Evolutionary conservation across 2,329 filamentous ascomycete species (phyloP).

Genomic region (Diaporthe sp.): DNA sequence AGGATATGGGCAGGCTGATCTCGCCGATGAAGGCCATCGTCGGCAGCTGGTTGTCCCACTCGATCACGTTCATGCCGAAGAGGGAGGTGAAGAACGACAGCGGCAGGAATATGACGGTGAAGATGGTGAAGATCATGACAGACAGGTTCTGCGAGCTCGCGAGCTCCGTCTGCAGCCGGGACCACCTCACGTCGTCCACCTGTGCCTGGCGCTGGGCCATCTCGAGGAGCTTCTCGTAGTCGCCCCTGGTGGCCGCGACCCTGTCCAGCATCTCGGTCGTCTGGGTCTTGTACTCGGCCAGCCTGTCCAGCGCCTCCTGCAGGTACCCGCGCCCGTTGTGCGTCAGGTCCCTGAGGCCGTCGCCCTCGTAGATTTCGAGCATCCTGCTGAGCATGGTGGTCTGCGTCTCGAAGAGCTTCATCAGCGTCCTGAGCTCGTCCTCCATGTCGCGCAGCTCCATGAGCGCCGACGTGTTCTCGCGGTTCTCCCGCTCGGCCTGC

Average conservation of each 20-base stretch:
- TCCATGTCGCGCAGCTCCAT: slow-evolving; percentile 73
- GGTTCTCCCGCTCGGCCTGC: slow-evolving; percentile 65
- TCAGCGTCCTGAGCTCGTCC: slow-evolving; percentile 69
- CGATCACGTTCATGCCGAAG: slow-evolving; percentile 72
- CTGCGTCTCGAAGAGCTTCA: slow-evolving; percentile 68
- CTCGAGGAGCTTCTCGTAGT: slow-evolving; percentile 73
- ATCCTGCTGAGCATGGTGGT: slow-evolving; percentile 59
- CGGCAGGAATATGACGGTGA: slow-evolving; percentile 72
- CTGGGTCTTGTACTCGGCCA: slow-evolving; percentile 66
- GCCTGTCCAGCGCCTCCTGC: slow-evolving; percentile 59
- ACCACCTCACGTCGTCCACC: slow-evolving; percentile 73
- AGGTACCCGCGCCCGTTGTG: slow-evolving; percentile 62
- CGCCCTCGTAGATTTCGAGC: slow-evolving; percentile 54
- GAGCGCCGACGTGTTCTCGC: slow-evolving; percentile 70
- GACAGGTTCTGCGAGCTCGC: slow-evolving; percentile 71
- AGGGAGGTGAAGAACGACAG: slow-evolving; percentile 73
- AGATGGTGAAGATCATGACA: slow-evolving; percentile 74
- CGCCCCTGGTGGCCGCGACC: slow-evolving; percentile 67
- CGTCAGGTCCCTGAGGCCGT: slow-evolving; percentile 53
- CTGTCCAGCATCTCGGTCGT: slow-evolving; percentile 67
- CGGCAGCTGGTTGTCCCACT: slow-evolving; percentile 64
- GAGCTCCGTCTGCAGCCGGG: slow-evolving; percentile 70
- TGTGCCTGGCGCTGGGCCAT: slow-evolving; percentile 75
- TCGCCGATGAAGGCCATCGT: slow-evolving; percentile 56
- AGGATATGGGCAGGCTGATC: slow-evolving; percentile 60